A percentile compares a stretch with the other conserved stretches of the same genome.
Evolutionary conservation across 495 filamentous ascomycete genomes (phyloP).

Genomic region (Aspergillus affinis): DNA sequence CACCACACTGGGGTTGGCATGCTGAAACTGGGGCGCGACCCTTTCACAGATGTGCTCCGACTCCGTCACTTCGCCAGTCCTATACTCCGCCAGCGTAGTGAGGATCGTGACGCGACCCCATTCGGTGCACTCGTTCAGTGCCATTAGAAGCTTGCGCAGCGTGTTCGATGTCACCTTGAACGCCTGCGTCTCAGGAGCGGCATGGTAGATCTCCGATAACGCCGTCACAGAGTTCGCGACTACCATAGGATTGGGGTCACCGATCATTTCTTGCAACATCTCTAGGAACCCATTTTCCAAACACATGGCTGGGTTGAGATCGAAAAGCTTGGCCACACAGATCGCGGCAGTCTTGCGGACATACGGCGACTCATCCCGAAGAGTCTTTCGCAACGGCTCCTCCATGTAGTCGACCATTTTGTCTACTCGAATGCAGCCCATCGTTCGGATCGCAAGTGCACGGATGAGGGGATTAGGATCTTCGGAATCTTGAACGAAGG

Average conservation of each 20-base stretch:
- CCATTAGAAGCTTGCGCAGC: slow-evolving; percentile 94
- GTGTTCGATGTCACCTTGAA: slow-evolving; percentile 75
- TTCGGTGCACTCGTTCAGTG: slow-evolving; percentile 96
- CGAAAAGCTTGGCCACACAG: slow-evolving; percentile 97
- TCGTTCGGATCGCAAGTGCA: slow-evolving; percentile 95
- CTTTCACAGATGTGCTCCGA: slow-evolving; percentile 98
- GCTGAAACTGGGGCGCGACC: slow-evolving; percentile 95
- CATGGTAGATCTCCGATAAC: slow-evolving; percentile 85
- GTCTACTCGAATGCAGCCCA: slow-evolving; percentile 98
- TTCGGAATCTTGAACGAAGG: slow-evolving; percentile 98
- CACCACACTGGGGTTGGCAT: slow-evolving; percentile 96
- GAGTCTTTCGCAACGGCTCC: slow-evolving; percentile 92
- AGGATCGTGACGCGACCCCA: slow-evolving; percentile 98
- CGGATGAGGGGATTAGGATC: slow-evolving; percentile 96
- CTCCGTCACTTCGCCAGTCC: slow-evolving; percentile 83
- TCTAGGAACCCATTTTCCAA: slow-evolving; percentile 96
- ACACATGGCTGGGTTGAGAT: slow-evolving; percentile 86
- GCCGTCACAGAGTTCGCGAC: slow-evolving; percentile 96
- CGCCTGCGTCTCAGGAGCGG: slow-evolving; percentile 86
- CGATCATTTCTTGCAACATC: slow-evolving; percentile 93
- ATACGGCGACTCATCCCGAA: slow-evolving; percentile 96
- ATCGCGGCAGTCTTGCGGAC: slow-evolving; percentile 98
- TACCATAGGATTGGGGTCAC: slow-evolving; percentile 98
- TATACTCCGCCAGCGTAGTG: slow-evolving; percentile 84
- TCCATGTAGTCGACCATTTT: slow-evolving; percentile 99